Conservation (phyloP, 2,329 filamentous ascomycete species). For the Purpureocillium takamizusanense region DNA sequence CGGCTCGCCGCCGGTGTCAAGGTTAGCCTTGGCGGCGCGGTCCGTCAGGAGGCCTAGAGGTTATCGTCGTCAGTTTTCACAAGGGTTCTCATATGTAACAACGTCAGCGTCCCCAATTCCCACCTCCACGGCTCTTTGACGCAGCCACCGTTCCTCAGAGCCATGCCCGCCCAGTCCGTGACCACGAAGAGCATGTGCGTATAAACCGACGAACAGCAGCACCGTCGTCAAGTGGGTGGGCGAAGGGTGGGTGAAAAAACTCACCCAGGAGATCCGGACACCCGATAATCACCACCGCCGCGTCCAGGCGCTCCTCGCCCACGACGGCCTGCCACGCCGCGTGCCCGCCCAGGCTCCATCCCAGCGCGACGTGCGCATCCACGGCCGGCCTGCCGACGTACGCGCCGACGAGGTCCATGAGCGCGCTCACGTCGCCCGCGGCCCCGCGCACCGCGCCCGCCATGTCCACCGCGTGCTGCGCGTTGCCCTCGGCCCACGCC, state of each 20-base stretch:
- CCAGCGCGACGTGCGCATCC: constrained; percentile 65
- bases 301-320: constrained; percentile 67
- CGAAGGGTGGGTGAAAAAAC: no score
- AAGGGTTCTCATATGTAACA: no score
- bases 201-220: no score
- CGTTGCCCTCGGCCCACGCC: constrained; percentile 72
- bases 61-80: not conserved
- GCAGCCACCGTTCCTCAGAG: no score
- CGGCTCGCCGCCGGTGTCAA: constrained; percentile 42
- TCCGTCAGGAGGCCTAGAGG: constrained; percentile 59
- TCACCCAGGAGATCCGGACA: constrained; percentile 83
- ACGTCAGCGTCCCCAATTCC: no score
- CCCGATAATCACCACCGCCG: constrained; percentile 73
- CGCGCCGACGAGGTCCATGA: constrained; percentile 71
- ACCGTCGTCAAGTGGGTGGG: no score
- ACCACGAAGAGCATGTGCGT: no score
- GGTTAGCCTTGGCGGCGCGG: constrained; percentile 60
- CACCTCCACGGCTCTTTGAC: no score
- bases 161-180: no score
- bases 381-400: constrained; percentile 47
- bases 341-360: constrained; percentile 81
- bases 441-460: constrained; percentile 67
- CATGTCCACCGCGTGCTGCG: constrained; percentile 85
- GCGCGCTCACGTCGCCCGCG: constrained; percentile 60
- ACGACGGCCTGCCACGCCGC: constrained; percentile 78